Evolutionary conservation across 2,329 filamentous ascomycete species (phyloP).

Genomic region (Thielaviopsis ethacetica): DNA sequence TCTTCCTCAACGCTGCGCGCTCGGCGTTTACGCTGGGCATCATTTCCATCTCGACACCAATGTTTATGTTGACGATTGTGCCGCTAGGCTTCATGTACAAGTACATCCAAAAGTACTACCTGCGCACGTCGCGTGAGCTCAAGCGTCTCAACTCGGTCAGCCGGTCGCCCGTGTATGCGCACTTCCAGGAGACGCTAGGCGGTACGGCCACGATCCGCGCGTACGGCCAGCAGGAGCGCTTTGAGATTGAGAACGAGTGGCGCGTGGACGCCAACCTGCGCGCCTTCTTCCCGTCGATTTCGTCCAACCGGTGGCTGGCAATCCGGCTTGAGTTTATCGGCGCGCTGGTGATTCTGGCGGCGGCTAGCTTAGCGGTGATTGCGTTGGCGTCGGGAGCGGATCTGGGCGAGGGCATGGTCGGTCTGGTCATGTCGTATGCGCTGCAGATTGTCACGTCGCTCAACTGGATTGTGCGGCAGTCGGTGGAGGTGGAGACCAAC

Average conservation of each 20-base stretch:
- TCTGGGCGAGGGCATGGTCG: conserved; percentile 60
- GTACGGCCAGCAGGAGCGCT: conserved; percentile 75
- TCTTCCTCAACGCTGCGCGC: conserved; percentile 60
- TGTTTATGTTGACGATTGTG: conserved; percentile 65
- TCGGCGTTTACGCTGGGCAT: conserved; percentile 74
- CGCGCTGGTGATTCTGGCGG: conserved; percentile 76
- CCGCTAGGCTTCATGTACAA: conserved; percentile 71
- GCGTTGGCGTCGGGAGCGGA: conserved; percentile 53
- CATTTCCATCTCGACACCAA: conserved; percentile 66
- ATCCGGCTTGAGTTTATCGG: conserved; percentile 92
- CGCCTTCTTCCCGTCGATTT: conserved; percentile 92
- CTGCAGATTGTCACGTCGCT: conserved; percentile 92
- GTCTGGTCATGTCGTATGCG: conserved; percentile 91
- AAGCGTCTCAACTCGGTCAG: conserved; percentile 93
- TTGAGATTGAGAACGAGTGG: conserved; percentile 91
- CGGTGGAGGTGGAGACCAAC: conserved; percentile 99
- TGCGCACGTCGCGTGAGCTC: conserved; percentile 86
- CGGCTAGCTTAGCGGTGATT: conserved; percentile 68
- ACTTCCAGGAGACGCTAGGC: conserved; percentile 93
- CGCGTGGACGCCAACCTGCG: conserved; percentile 86
- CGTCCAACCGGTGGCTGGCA: conserved; percentile 84
- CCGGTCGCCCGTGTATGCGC: conserved; percentile 89
- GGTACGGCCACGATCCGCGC: conserved; percentile 92
- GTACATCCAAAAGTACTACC: conserved; percentile 92
- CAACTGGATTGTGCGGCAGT: conserved; percentile 98